A percentile compares a stretch with the other conserved stretches of the same genome.
Evolutionary conservation across 495 filamentous ascomycete genomes (phyloP).

Genomic region (Articulospora tetracladia): DNA sequence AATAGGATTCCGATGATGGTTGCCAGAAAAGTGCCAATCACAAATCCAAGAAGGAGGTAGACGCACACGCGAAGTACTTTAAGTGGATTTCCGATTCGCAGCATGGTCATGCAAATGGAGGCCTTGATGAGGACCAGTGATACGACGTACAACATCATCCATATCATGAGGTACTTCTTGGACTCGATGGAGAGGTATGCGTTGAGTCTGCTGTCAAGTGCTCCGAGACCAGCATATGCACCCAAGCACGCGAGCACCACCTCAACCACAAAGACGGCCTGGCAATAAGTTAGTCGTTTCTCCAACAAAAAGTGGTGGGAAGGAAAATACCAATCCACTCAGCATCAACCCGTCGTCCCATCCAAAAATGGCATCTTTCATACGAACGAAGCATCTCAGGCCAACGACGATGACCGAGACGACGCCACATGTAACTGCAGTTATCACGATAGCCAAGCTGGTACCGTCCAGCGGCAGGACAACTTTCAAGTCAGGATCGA

Average conservation of each 20-base stretch:
- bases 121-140: not conserved
- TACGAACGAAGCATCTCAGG: not conserved
- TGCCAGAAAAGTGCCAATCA: not conserved
- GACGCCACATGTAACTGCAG: not conserved
- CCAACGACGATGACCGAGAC: not conserved
- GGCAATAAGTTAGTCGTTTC: not conserved
- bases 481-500: not conserved
- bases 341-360: slow-evolving; percentile 1
- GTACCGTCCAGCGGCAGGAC: not conserved
- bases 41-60: not conserved
- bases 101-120: not conserved
- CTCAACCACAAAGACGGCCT: not conserved
- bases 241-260: not conserved
- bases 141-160: slow-evolving; percentile 1
- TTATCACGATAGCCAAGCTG: not conserved
- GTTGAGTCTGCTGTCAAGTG: not conserved
- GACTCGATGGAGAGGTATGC: not conserved
- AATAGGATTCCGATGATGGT: not conserved
- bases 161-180: not conserved
- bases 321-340: not conserved
- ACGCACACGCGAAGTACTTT: not conserved
- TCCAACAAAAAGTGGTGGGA: not conserved
- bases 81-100: not conserved
- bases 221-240: not conserved
- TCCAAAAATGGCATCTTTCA: not conserved